Percentiles rank a stretch among this genome's conserved stretches.
Conservation (phyloP, 768 basidiomycete genomes). For the Trametes cingulata region DNA sequence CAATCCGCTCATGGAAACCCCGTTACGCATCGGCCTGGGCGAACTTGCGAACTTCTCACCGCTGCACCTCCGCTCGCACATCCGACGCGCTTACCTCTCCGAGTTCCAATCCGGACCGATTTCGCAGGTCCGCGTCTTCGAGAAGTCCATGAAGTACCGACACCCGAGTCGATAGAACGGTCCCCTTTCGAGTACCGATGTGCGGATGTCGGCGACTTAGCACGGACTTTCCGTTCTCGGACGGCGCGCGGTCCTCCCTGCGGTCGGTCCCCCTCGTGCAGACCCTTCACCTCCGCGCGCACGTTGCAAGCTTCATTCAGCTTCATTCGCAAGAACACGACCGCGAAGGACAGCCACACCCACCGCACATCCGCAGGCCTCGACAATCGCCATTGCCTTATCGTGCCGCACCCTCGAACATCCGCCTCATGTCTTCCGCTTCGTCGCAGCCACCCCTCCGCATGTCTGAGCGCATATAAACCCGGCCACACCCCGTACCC, state of each 20-base stretch:
- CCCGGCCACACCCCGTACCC: neutral
- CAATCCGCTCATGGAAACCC: neutral
- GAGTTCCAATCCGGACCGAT: no score
- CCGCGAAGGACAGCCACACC: neutral
- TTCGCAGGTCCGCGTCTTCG: no score
- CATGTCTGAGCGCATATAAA: conserved; percentile 18
- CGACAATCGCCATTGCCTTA: conserved; percentile 5
- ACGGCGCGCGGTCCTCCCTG: no score
- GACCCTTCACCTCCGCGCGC: neutral
- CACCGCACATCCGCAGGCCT: neutral
- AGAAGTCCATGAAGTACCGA: no score
- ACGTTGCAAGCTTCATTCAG: neutral
- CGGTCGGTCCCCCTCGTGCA: no score
- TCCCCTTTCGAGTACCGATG: no score
- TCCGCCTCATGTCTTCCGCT: conserved; percentile 19
- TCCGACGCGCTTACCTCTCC: no score
- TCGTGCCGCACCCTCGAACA: neutral
- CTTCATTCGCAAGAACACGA: neutral
- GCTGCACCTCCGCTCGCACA: no score
- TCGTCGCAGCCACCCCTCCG: conserved; percentile 12
- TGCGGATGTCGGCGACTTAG: no score
- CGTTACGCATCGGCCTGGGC: neutral
- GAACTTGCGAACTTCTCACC: neutral
- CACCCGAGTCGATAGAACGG: no score
- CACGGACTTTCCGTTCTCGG: no score